Evolutionary conservation across 1,139 yeast species (phyloP), one percentile per base, ranked within the genome.

Genomic region (Pneumocystis carinii): DNA sequence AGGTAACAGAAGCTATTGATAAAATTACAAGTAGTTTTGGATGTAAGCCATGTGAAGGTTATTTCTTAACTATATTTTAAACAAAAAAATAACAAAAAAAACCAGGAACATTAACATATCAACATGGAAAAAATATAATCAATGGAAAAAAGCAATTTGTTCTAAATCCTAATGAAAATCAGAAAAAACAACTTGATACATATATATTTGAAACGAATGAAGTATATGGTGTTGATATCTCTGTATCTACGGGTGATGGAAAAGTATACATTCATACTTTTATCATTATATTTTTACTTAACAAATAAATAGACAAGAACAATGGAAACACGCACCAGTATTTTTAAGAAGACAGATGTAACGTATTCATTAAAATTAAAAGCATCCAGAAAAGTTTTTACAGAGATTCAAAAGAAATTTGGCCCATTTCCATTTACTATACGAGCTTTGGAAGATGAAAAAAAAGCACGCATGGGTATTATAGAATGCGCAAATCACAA

Each of bases 111-210:
- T 81, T 86, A 69, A 76, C 87, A 64, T 88, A 85, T 76, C 84
- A 84, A 76, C 89, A 84, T 75, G 81, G 78, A 70, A 80, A 85
- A 72, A 82, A 86, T 72, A 83, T 82, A 48, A 75, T 86, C 71
- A 86, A 85, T 70, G 94, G 92, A 63, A 82, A 85, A 69, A 85
- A 86, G 78, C 88, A 86, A 74, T 79, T 87, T 71, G 85, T 86
- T 71, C 76, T 87, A 68, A 86, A 86, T 77, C 94, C 94, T 68
- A 76, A 81, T 66, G 87, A 85, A 71, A 79, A 78, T 70, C 87
- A 86, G 77, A 82, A 80, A 74, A 75, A 75, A 68, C 85, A 81
- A 72, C 81, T 85, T 73, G 86, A 83, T 67, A 78, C 88, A 62
- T 76, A 77, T 72, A 82, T 81, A 71, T 86, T 86, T 70, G 89